These are phyloP conservation scores for Arthrobotrys megalospora DNA, from an alignment of 2,329 filamentous ascomycete genomes.

Conservation along the genomic window DNA sequence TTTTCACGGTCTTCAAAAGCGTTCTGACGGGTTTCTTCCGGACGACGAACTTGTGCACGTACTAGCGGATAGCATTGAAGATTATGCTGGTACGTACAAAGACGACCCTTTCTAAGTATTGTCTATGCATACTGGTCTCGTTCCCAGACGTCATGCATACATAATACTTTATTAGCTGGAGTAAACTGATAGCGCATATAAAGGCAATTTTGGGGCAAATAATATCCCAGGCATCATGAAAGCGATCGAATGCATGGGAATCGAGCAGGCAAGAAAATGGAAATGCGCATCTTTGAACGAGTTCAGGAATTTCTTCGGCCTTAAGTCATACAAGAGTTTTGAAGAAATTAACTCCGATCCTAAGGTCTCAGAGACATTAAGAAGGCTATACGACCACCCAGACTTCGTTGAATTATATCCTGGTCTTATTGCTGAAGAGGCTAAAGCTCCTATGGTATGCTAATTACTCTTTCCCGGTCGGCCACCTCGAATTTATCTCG, in stretches of 20 bases:
- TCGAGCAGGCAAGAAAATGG: slow-evolving; percentile 83
- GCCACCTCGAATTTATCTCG: background rate
- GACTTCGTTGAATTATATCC: slow-evolving; percentile 87
- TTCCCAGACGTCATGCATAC: slow-evolving; percentile 62
- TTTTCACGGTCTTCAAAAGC: slow-evolving; percentile 77
- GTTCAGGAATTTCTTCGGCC: slow-evolving; percentile 84
- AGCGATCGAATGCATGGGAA: slow-evolving; percentile 84
- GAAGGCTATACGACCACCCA: slow-evolving; percentile 81
- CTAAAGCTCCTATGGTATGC: slow-evolving; percentile 78
- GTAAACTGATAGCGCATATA: background rate
- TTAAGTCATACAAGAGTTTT: slow-evolving; percentile 82
- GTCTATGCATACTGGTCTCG: slow-evolving; percentile 64
- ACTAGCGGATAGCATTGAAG: slow-evolving; percentile 79
- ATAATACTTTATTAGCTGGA: slow-evolving; percentile 30
- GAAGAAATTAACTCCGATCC: slow-evolving; percentile 88
- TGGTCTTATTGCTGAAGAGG: slow-evolving; percentile 81
- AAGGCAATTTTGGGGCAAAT: slow-evolving; percentile 77
- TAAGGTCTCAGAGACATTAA: slow-evolving; percentile 76
- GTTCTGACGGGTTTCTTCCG: slow-evolving; percentile 76
- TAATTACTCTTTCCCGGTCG: background rate
- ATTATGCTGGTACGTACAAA: slow-evolving; percentile 77
- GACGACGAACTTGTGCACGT: slow-evolving; percentile 84
- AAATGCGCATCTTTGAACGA: slow-evolving; percentile 85
- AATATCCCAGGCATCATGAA: slow-evolving; percentile 82
- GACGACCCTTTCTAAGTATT: slow-evolving; percentile 30